Base-by-base conservation (phyloP, 768 basidiomycete genomes). In the Infundibulicybe gibba region DNA sequence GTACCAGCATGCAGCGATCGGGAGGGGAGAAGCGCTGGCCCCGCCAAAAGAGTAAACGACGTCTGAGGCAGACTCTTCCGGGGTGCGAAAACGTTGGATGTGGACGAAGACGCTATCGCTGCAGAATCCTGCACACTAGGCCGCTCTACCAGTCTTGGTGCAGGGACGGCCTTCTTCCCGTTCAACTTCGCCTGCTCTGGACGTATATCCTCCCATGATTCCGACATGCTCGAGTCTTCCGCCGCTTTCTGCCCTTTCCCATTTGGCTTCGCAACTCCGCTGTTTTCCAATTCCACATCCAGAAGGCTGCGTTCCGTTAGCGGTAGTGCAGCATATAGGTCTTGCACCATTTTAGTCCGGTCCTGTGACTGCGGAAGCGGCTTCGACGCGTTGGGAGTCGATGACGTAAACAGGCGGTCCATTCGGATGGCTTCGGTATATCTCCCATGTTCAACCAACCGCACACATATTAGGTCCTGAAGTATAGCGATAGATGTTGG, bases 401-500 rank as follows among this genome's bases (percentile, higher is more conserved):
- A 58, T 9, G 71, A 62, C 34, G 72, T 61, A 53, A 88, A 83
- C 54, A 77, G 71, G 42, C 79, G 77, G 61, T 92, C 88, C 37
- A 88, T 71, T 65, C 83, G 85, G 58, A 91, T 78, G 8, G 88
- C 90, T n/a, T 81, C 80, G 0, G 75, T 65, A 54, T 84, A 82
- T 48, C 79, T 76, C 3, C 88, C 90, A 2, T 71, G 75, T 57
- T 89, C 84, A 31, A 92, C 77, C 8, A 91, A 76, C 9, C 90
- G 83, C 13, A 86, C 79, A 50, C 85, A 88, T 21, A 88, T 72
- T n/a, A 92, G 74, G 51, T 92, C 87, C 60, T 89, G 89, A 0
- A 92, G 61, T 12, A 79, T 68, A 5, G 81, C 72, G 19, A 83
- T 60, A 2, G 80, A 76, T 2, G 72, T 54, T 6, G 72, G 51